These are phyloP conservation scores for Russula sp. DNA, from an alignment of 768 basidiomycete genomes.

Conservation along the genomic window DNA sequence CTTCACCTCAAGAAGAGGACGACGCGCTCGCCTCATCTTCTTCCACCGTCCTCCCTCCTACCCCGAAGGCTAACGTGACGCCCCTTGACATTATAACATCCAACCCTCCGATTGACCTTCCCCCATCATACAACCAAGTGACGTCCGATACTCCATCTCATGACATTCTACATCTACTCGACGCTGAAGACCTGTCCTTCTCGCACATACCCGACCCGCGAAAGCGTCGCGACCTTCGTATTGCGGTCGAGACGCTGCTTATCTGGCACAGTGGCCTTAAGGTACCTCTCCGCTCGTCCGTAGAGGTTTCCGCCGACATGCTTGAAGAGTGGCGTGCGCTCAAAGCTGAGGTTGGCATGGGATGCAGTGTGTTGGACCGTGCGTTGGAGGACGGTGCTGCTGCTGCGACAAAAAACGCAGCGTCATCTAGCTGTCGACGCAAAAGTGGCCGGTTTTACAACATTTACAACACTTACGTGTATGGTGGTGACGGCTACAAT, in stretches of 20 bases:
- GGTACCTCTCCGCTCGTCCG: constrained; percentile 44
- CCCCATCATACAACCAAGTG: constrained; percentile 70
- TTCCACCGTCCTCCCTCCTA: constrained; percentile 67
- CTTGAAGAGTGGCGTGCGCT: constrained; percentile 75
- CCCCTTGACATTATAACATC: constrained; percentile 16
- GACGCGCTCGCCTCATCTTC: constrained; percentile 71
- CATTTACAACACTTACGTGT: constrained; percentile 76
- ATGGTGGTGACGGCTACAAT: constrained; percentile 40
- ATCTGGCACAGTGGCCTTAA: constrained; percentile 67
- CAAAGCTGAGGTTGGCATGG: constrained; percentile 75
- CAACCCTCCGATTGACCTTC: constrained; percentile 50
- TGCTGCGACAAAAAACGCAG: neutral
- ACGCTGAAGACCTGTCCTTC: constrained; percentile 26
- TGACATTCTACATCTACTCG: constrained; percentile 31
- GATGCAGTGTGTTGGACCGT: constrained; percentile 74
- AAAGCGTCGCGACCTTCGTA: constrained; percentile 42
- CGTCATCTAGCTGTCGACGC: constrained; percentile 31
- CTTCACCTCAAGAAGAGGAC: constrained; percentile 45
- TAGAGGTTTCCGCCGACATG: constrained; percentile 60
- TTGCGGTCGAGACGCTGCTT: constrained; percentile 57
- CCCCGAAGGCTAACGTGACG: constrained; percentile 50
- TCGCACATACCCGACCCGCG: constrained; percentile 26
- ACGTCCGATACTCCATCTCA: constrained; percentile 37
- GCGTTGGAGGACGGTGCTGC: constrained; percentile 44
- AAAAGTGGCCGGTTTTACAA: constrained; percentile 67